A percentile compares a stretch with the other conserved stretches of the same genome.
Conservation (phyloP, 176 grass and related monocot genomes). For the Zoysia pacifica region DNA sequence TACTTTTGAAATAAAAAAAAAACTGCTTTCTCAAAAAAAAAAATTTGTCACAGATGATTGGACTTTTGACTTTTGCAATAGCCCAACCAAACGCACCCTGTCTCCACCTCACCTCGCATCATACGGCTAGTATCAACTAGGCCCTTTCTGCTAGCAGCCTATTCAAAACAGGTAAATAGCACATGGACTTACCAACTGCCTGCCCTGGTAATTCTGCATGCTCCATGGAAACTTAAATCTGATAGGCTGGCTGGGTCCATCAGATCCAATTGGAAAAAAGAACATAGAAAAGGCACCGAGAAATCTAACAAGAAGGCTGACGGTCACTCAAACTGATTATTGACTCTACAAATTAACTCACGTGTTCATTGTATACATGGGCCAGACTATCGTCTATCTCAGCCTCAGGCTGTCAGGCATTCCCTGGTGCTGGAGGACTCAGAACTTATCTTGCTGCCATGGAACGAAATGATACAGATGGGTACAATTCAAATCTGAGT, state of each 20-base stretch:
- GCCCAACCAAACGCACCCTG: too few relatives aligned
- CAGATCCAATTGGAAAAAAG: background rate
- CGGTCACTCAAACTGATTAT: background rate
- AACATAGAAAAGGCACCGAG: background rate
- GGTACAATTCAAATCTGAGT: background rate
- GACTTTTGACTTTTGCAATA: too few relatives aligned
- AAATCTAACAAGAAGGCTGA: background rate
- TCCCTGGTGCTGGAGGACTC: background rate
- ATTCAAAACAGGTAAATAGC: background rate
- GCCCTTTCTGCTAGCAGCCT: background rate
- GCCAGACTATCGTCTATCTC: conserved; percentile 21
- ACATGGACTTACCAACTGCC: background rate
- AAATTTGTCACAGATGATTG: too few relatives aligned
- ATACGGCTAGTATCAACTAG: background rate
- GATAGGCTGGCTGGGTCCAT: background rate
- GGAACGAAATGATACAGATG: background rate
- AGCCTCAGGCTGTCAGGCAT: background rate
- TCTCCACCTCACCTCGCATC: background rate
- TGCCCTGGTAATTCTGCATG: background rate
- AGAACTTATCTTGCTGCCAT: background rate
- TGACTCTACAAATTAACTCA: too few relatives aligned
- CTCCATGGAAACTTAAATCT: background rate
- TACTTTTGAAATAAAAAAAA: too few relatives aligned
- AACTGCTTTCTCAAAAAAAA: too few relatives aligned
- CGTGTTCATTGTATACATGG: background rate